phyloP scores from a whole-genome alignment of 208 protist genomes.

The Acanthamoeba healyi region DNA sequence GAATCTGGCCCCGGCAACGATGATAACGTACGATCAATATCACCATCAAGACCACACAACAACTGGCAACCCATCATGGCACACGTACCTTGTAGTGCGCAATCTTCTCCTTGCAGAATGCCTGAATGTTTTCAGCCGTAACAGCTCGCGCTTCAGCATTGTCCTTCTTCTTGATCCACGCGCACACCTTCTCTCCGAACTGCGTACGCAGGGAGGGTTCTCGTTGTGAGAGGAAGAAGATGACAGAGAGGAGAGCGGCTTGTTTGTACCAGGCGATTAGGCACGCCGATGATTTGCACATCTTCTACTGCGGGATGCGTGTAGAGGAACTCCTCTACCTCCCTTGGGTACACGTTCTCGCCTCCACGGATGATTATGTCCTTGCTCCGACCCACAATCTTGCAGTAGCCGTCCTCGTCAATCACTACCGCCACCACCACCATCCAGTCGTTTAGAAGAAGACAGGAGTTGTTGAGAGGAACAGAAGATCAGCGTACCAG shows the following conservation, averaged over 20 bases:
- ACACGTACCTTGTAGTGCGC: constrained; percentile 82
- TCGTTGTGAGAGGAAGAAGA: neutral
- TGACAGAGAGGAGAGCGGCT: neutral
- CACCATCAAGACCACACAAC: neutral
- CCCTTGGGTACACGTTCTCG: constrained; percentile 89
- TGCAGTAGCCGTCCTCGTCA: constrained; percentile 85
- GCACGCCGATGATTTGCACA: constrained; percentile 84
- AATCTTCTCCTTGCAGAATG: constrained; percentile 81
- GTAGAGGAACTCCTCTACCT: constrained; percentile 89
- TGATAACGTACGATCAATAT: too few species aligned
- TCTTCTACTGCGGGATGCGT: constrained; percentile 77
- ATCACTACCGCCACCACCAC: too few species aligned
- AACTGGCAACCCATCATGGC: neutral
- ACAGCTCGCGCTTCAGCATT: constrained; percentile 25
- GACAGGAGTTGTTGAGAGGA: neutral
- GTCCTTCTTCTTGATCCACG: constrained; percentile 81
- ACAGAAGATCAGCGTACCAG: constrained; percentile 7
- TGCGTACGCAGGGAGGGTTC: neutral
- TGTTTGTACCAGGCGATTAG: constrained; percentile 14
- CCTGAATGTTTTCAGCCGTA: constrained; percentile 68
- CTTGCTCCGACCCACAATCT: constrained; percentile 87
- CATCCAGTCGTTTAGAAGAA: too few species aligned
- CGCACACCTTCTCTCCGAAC: constrained; percentile 85
- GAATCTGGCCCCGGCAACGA: constrained; percentile 57
- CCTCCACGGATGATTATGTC: constrained; percentile 91